A percentile compares a stretch with the other conserved stretches of the same genome.
These are phyloP conservation scores for Sporisorium exsertum DNA, from an alignment of 1,284 basidiomycete species.

Conservation along the genomic window DNA sequence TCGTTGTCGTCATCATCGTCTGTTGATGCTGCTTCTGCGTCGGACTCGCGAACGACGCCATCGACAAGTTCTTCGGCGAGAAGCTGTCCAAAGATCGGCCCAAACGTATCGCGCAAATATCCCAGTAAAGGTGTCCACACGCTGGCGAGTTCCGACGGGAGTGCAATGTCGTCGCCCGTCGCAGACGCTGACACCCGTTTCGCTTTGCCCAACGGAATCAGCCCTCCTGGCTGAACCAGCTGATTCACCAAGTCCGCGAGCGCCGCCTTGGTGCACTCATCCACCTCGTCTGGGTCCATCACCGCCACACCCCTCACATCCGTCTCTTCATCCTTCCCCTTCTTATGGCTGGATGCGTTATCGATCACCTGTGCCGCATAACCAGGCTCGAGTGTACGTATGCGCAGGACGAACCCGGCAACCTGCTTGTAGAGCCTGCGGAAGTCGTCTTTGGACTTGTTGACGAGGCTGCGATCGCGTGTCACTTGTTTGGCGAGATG, in stretches of 20 bases:
- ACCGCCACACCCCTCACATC: constrained; percentile 9
- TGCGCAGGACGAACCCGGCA: constrained; percentile 34
- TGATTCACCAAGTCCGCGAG: constrained; percentile 28
- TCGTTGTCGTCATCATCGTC: not conserved
- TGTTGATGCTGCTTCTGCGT: not conserved
- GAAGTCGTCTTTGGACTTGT: constrained; percentile 33
- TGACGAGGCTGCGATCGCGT: constrained; percentile 53
- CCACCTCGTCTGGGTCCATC: constrained; percentile 45
- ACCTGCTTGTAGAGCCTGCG: constrained; percentile 36
- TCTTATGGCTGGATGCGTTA: constrained; percentile 10
- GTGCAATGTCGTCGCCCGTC: not conserved
- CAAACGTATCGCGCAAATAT: constrained; percentile 33
- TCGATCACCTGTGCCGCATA: constrained; percentile 33
- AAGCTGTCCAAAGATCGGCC: constrained; percentile 28
- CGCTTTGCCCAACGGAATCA: constrained; percentile 38
- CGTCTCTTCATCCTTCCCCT: constrained; percentile 27
- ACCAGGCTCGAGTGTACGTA: constrained; percentile 31
- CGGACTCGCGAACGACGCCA: constrained; percentile 7
- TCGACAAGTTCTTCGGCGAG: constrained; percentile 36
- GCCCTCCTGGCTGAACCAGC: constrained; percentile 33
- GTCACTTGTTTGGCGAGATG: constrained; percentile 47
- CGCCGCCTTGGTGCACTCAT: constrained; percentile 39
- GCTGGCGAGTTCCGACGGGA: constrained; percentile 25
- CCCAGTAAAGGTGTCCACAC: constrained; percentile 36
- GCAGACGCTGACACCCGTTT: constrained; percentile 27